phyloP scores from a whole-genome alignment of 371 early-diverging fungal species.

The Mucor circinelloides region DNA sequence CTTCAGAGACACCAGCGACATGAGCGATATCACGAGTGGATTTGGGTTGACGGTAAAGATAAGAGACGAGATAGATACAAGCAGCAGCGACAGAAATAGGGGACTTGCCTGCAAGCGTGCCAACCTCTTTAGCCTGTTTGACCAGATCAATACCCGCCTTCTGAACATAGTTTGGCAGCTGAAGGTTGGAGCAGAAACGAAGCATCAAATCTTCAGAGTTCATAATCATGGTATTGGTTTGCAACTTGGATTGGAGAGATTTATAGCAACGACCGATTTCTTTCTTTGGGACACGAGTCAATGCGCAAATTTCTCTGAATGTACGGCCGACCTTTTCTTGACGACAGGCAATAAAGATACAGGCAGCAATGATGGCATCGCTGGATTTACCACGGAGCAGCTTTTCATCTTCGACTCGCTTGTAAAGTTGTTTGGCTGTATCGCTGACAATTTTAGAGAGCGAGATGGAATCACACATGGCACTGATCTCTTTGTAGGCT shows the following conservation, averaged over 20 bases:
- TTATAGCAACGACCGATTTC: constrained; percentile 92
- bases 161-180: constrained; percentile 72
- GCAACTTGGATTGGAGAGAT: constrained; percentile 69
- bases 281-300: constrained; percentile 93
- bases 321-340: constrained; percentile 93
- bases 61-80: constrained; percentile 84
- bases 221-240: constrained; percentile 69
- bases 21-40: constrained; percentile 79
- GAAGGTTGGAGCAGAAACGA: constrained; percentile 86
- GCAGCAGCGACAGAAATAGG: constrained; percentile 93
- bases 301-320: constrained; percentile 95
- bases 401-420: constrained; percentile 88
- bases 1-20: constrained; percentile 88
- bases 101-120: constrained; percentile 86
- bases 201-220: constrained; percentile 80
- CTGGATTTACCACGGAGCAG: constrained; percentile 87
- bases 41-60: constrained; percentile 67
- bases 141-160: constrained; percentile 75
- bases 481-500: constrained; percentile 92
- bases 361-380: constrained; percentile 95
- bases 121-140: constrained; percentile 74
- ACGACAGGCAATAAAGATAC: constrained; percentile 97
- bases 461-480: constrained; percentile 90
- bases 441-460: constrained; percentile 88
- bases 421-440: constrained; percentile 95